phyloP scores from a whole-genome alignment of 306 rosid species.

The Hippophae gyantsensis region DNA sequence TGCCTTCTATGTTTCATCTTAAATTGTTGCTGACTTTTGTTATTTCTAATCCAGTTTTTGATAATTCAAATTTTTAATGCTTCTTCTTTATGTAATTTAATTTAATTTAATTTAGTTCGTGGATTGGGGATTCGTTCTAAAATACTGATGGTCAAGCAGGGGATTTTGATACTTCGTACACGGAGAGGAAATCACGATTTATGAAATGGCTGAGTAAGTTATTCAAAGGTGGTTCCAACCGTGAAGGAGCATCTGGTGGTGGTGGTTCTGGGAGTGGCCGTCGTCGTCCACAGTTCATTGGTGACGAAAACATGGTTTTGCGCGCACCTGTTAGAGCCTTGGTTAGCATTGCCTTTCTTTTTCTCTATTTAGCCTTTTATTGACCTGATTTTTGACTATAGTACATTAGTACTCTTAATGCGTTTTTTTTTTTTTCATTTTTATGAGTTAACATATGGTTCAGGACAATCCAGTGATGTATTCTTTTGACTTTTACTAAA shows the following conservation, averaged over 20 bases:
- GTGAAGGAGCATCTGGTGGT: constrained; percentile 31
- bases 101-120: not conserved
- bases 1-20: not conserved
- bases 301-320: constrained; percentile 68
- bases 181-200: constrained; percentile 82
- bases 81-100: not conserved
- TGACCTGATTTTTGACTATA: too few species aligned
- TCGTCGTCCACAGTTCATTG: constrained; percentile 44
- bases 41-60: too few species aligned
- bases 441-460: too few species aligned
- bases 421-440: too few species aligned
- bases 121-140: constrained; percentile 11
- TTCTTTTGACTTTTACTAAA: too few species aligned
- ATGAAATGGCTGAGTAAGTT: constrained; percentile 90
- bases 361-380: not conserved
- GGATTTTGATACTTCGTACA: constrained; percentile 57
- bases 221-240: constrained; percentile 53
- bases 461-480: too few species aligned
- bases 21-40: not conserved
- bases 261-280: constrained; percentile 10
- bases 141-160: constrained; percentile 50
- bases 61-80: not conserved
- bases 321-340: constrained; percentile 51
- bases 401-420: too few species aligned
- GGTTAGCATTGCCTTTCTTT: constrained; percentile 30